Percentiles rank a stretch among this genome's conserved stretches.
Evolutionary conservation across 2,329 filamentous ascomycete genomes (phyloP).

Genomic region (Beauveria sp.): DNA sequence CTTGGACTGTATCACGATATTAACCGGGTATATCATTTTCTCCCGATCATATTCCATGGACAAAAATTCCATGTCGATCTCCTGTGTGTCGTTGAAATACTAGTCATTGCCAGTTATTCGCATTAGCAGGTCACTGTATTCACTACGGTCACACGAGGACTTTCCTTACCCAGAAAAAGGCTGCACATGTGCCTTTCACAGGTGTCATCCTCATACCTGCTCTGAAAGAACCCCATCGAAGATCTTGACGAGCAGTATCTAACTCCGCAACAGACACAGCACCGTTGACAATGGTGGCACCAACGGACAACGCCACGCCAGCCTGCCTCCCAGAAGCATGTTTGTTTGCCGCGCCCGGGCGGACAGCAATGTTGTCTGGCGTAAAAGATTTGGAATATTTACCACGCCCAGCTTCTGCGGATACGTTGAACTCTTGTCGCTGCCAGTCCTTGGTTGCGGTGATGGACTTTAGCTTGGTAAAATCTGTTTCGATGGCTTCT

Average conservation of each 20-base stretch:
- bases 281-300: slow-evolving; percentile 34
- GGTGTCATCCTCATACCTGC: slow-evolving; percentile 57
- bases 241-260: slow-evolving; percentile 51
- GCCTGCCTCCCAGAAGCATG: slow-evolving; percentile 36
- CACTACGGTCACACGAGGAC: neutral
- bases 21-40: slow-evolving; percentile 51
- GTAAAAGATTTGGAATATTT: slow-evolving; percentile 58
- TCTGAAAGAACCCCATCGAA: slow-evolving; percentile 64
- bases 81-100: slow-evolving; percentile 73
- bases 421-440: slow-evolving; percentile 59
- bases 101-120: slow-evolving; percentile 24
- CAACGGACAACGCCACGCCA: slow-evolving; percentile 52
- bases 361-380: slow-evolving; percentile 46
- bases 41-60: slow-evolving; percentile 52
- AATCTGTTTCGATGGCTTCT: slow-evolving; percentile 65
- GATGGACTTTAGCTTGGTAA: slow-evolving; percentile 47
- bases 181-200: slow-evolving; percentile 61
- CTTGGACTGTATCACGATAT: slow-evolving; percentile 67
- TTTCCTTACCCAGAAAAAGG: slow-evolving; percentile 66
- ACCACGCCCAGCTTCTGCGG: slow-evolving; percentile 49
- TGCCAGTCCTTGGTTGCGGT: slow-evolving; percentile 53
- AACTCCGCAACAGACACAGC: slow-evolving; percentile 58
- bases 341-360: slow-evolving; percentile 25
- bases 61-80: slow-evolving; percentile 76
- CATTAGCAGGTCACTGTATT: neutral